These are phyloP conservation scores for Colletotrichum spinosum DNA, from an alignment of 2,329 filamentous ascomycete genomes.

Conservation along the genomic window DNA sequence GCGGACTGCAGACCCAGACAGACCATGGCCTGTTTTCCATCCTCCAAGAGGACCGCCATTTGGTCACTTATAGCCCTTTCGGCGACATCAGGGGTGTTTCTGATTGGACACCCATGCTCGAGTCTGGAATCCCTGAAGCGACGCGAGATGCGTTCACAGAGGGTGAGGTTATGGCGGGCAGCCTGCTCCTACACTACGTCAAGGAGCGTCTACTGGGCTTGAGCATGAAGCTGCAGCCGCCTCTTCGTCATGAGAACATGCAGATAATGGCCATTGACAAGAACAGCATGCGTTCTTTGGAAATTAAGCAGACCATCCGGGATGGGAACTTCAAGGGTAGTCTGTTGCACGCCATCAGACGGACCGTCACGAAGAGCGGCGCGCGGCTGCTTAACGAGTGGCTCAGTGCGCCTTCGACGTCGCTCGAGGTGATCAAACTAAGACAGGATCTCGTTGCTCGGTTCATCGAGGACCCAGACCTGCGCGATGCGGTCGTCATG, in stretches of 20 bases:
- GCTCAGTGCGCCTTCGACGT: slow-evolving; percentile 93
- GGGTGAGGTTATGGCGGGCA: slow-evolving; percentile 81
- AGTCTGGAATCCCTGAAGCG: slow-evolving; percentile 72
- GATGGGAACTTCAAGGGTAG: slow-evolving; percentile 86
- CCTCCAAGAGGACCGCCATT: slow-evolving; percentile 79
- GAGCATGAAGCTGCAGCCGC: slow-evolving; percentile 85
- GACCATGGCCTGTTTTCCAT: slow-evolving; percentile 73
- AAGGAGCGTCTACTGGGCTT: slow-evolving; percentile 80
- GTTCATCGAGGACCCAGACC: slow-evolving; percentile 73
- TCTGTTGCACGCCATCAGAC: slow-evolving; percentile 87
- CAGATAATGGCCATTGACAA: slow-evolving; percentile 92
- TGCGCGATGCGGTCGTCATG: slow-evolving; percentile 76
- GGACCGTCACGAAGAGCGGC: slow-evolving; percentile 92
- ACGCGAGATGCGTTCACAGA: slow-evolving; percentile 68
- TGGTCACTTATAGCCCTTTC: slow-evolving; percentile 77
- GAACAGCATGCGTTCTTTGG: slow-evolving; percentile 88
- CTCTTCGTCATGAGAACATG: slow-evolving; percentile 77
- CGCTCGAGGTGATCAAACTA: slow-evolving; percentile 78
- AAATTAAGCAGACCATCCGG: slow-evolving; percentile 87
- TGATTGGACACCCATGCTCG: slow-evolving; percentile 82
- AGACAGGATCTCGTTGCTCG: slow-evolving; percentile 85
- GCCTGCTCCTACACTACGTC: slow-evolving; percentile 86
- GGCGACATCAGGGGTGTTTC: slow-evolving; percentile 60
- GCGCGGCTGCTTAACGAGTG: slow-evolving; percentile 86
- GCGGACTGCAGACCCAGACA: slow-evolving; percentile 67